These are phyloP conservation scores for Syncephalastrum contaminatum DNA, from an alignment of 371 early-diverging fungal species.

Conservation along the genomic window DNA sequence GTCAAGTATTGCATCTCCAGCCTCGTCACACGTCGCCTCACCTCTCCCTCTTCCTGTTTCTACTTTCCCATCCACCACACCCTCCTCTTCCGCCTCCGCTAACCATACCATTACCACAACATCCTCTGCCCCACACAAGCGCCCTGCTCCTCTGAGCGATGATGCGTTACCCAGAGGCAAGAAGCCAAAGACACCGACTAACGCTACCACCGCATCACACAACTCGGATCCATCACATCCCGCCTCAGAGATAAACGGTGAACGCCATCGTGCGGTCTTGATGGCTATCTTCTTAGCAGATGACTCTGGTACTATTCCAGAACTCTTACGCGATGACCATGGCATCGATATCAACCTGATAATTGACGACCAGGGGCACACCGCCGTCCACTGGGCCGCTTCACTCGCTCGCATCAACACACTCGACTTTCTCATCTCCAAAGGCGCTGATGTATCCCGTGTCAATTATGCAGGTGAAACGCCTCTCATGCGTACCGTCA, in stretches of 20 bases:
- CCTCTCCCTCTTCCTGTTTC: conserved; percentile 1
- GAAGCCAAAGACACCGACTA: background rate
- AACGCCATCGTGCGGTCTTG: conserved; percentile 62
- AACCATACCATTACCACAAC: background rate
- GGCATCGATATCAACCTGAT: conserved; percentile 69
- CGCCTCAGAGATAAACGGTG: conserved; percentile 21
- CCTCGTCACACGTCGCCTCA: conserved; percentile 1
- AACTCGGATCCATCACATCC: no score
- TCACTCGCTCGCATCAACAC: conserved; percentile 73
- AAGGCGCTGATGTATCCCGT: conserved; percentile 63
- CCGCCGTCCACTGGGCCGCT: conserved; percentile 86
- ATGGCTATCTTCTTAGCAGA: conserved; percentile 77
- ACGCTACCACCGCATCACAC: no score
- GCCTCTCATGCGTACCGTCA: conserved; percentile 81
- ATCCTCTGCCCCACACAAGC: background rate
- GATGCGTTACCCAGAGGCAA: background rate
- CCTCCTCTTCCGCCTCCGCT: conserved; percentile 8
- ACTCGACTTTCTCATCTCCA: conserved; percentile 61
- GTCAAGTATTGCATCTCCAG: background rate
- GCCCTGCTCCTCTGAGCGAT: background rate
- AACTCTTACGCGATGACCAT: conserved; percentile 46
- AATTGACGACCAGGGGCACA: conserved; percentile 83
- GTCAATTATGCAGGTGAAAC: conserved; percentile 78
- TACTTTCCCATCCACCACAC: conserved; percentile 7
- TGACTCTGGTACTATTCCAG: conserved; percentile 56